These are phyloP conservation scores for Pseudocercospora crystallina DNA, from an alignment of 2,329 filamentous ascomycete species.

Conservation along the genomic window DNA sequence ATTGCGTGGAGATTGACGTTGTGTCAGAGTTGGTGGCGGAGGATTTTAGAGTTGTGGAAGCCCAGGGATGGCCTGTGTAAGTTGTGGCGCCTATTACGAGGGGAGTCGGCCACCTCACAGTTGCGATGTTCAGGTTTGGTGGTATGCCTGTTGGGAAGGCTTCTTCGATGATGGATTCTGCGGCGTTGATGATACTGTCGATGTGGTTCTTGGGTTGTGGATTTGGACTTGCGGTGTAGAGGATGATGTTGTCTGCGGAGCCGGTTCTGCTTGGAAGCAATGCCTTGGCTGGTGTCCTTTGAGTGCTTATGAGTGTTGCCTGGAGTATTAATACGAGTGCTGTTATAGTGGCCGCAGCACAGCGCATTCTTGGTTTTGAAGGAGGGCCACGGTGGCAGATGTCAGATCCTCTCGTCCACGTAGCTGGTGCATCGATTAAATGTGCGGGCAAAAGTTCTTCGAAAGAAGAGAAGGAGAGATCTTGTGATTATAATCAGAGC, in stretches of 20 bases:
- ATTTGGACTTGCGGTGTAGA: too few relatives aligned
- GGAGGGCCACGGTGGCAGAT: too few relatives aligned
- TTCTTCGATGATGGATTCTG: conserved; percentile 1
- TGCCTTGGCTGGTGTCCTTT: not conserved
- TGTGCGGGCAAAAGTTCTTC: too few relatives aligned
- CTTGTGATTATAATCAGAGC: too few relatives aligned
- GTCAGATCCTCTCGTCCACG: too few relatives aligned
- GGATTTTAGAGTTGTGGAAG: not conserved
- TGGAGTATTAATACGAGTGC: too few relatives aligned
- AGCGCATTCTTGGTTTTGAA: too few relatives aligned
- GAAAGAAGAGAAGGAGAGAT: too few relatives aligned
- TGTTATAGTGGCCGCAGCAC: too few relatives aligned
- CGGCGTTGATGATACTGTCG: conserved; percentile 5
- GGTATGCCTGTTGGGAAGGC: conserved; percentile 2
- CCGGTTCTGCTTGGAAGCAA: not conserved
- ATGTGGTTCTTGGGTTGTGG: not conserved
- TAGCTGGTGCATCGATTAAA: too few relatives aligned
- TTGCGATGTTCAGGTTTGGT: conserved; percentile 2
- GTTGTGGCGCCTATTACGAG: conserved; percentile 5
- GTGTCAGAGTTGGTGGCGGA: not conserved
- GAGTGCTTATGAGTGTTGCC: too few relatives aligned
- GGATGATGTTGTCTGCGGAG: too few relatives aligned
- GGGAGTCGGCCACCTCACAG: conserved; percentile 7
- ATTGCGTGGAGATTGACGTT: not conserved
- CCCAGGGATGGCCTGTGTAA: conserved; percentile 1